A percentile compares a stretch with the other conserved stretches of the same genome.
Conservation (phyloP, 306 rosid genomes). For the Begonia masoniana region DNA sequence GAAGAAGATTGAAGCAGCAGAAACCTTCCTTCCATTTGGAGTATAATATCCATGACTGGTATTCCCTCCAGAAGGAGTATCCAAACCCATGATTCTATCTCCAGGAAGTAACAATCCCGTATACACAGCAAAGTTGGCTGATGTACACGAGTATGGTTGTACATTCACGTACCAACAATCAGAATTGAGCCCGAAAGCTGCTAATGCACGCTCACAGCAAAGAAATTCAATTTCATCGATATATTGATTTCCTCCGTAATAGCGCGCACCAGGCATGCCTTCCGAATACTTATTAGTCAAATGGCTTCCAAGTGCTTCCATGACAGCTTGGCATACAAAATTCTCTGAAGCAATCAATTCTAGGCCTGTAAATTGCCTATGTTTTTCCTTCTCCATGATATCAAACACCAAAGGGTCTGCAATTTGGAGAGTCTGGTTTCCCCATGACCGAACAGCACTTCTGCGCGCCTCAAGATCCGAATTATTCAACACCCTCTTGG, state of each 20-base stretch:
- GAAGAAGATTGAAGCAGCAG: constrained; percentile 80
- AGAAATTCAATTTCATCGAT: constrained; percentile 77
- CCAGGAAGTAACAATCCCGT: constrained; percentile 73
- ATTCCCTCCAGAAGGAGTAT: constrained; percentile 94
- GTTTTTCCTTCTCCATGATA: constrained; percentile 81
- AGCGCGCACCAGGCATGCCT: constrained; percentile 82
- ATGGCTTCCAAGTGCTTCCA: constrained; percentile 91
- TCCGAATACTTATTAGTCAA: constrained; percentile 86
- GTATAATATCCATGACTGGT: constrained; percentile 88
- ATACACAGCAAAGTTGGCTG: constrained; percentile 87
- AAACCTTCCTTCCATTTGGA: constrained; percentile 78
- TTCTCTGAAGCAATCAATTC: constrained; percentile 93
- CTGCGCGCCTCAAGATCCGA: constrained; percentile 48
- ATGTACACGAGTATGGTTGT: constrained; percentile 87
- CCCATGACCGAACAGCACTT: constrained; percentile 55
- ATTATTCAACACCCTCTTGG: constrained; percentile 31
- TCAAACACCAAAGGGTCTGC: constrained; percentile 60
- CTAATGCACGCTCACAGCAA: constrained; percentile 74
- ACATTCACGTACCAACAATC: constrained; percentile 86
- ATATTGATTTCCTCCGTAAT: constrained; percentile 68
- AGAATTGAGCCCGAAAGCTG: constrained; percentile 48
- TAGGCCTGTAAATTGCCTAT: constrained; percentile 57
- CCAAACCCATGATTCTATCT: constrained; percentile 89
- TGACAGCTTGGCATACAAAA: constrained; percentile 71
- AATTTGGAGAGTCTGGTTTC: constrained; percentile 37